Percentiles rank a stretch among this genome's conserved stretches.
Conservation (phyloP, 805 yeast genomes). For the Monosporozyma yasuniensis region DNA sequence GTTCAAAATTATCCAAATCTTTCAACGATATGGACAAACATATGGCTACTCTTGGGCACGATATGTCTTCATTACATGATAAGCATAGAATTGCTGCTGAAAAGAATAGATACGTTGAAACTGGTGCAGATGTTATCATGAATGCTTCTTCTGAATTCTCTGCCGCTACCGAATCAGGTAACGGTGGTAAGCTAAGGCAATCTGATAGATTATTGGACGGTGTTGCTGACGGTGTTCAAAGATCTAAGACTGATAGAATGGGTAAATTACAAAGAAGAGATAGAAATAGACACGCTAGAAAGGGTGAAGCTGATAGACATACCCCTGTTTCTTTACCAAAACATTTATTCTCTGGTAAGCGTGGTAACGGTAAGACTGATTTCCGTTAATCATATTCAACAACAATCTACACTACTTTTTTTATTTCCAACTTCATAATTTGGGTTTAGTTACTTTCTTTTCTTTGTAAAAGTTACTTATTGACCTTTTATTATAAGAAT, state of each 20-base stretch:
- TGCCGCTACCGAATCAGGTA: constrained; percentile 22
- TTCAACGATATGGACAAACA: constrained; percentile 78
- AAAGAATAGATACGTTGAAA: constrained; percentile 34
- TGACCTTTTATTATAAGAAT: not conserved
- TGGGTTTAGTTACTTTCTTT: too few species aligned
- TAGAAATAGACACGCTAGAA: constrained; percentile 84
- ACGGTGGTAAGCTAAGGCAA: constrained; percentile 44
- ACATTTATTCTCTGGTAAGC: constrained; percentile 92
- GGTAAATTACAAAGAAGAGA: constrained; percentile 87
- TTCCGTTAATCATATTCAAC: constrained; percentile 47
- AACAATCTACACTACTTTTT: not conserved
- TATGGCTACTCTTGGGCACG: constrained; percentile 85
- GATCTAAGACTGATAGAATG: constrained; percentile 79
- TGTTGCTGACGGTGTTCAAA: constrained; percentile 67
- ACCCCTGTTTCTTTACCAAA: constrained; percentile 77
- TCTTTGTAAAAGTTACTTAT: too few species aligned
- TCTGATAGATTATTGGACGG: constrained; percentile 81
- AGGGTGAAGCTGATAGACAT: constrained; percentile 95
- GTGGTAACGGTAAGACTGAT: constrained; percentile 90
- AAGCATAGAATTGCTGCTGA: constrained; percentile 36
- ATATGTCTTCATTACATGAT: constrained; percentile 55
- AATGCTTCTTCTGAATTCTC: constrained; percentile 35
- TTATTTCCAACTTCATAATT: not conserved
- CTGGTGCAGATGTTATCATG: constrained; percentile 78
- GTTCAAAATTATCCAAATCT: constrained; percentile 74